Conservation (phyloP, 2,329 filamentous ascomycete genomes). For the Achaetomium macrosporum region DNA sequence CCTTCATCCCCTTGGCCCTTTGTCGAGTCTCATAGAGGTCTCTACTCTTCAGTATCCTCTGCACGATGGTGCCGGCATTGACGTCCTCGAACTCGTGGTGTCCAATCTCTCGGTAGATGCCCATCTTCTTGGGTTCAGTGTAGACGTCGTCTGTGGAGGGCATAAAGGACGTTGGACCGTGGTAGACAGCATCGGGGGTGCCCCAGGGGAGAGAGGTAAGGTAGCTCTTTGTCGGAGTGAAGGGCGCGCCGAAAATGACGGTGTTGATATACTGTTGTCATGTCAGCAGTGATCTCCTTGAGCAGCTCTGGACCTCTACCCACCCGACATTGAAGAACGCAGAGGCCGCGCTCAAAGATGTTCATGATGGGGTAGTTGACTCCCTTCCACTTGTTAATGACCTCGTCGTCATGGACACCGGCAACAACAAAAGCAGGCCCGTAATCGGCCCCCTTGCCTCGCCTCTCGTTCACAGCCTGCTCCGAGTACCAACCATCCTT, state of each 20-base stretch:
- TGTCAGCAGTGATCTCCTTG: constrained; percentile 16
- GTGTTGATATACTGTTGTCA: constrained; percentile 69
- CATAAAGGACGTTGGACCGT: constrained; percentile 93
- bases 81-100: constrained; percentile 77
- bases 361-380: constrained; percentile 99
- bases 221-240: constrained; percentile 74
- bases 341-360: constrained; percentile 91
- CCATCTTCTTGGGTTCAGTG: constrained; percentile 69
- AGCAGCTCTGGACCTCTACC: constrained; percentile 25
- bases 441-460: constrained; percentile 67
- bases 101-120: constrained; percentile 75
- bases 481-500: constrained; percentile 69
- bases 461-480: constrained; percentile 56
- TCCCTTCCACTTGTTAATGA: constrained; percentile 95
- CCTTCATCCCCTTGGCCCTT: constrained; percentile 83
- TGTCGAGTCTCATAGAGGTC: constrained; percentile 89
- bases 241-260: constrained; percentile 85
- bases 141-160: constrained; percentile 76
- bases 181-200: constrained; percentile 76
- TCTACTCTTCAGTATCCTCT: constrained; percentile 79
- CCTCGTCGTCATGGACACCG: constrained; percentile 88
- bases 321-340: constrained; percentile 90
- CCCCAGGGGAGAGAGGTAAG: constrained; percentile 68
- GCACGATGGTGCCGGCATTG: constrained; percentile 88
- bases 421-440: constrained; percentile 81